Evolutionary conservation across 1,284 basidiomycete genomes (phyloP), one percentile per base, ranked within the genome.

Genomic region (Polyporus tsugae): DNA sequence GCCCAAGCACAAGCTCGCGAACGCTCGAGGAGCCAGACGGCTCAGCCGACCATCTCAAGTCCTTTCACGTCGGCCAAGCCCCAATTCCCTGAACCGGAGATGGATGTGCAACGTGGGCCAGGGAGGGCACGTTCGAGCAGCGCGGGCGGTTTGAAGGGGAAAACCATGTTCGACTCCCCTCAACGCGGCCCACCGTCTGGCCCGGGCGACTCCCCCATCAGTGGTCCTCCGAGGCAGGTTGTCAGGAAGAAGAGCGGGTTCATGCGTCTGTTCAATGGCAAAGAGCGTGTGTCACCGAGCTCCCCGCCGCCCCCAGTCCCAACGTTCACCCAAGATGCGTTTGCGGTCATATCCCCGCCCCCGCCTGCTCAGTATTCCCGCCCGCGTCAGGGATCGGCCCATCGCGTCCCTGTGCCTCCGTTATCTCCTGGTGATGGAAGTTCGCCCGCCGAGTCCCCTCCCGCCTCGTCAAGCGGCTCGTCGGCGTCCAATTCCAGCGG

Each of bases 221-320:
- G 88, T 46, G 70, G 69, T 13, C 73, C 75, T 11, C 64, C 65
- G 29, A 74, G 68, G 65, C 66, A 71, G 10, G 71, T 79, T 15
- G 67, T 49, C 15, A 74, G 75, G 68, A 80, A 92, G 82, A 94
- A 91, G 78, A 94, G 92, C 73, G 93, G 92, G 1, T 91, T 95
- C 77, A 88, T 95, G 90, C 84, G 91, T 65, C 79, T 95, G 15
- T 94, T 95, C 78, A 89, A 90, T 75, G 84, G 83, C 36, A 82
- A 81, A 75, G 88, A 85, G 82, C 63, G 70, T 15, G 58, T 76
- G 66, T 75, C 72, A 13, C 73, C 74, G 25, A 71, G 73, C 52
- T 72, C 75, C 3, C 79, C 78, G 6, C 85, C 84, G 1, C 89
- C 89, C 7, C 89, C 91, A 17, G 83, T 90, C 4, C 89, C 89